Percentiles rank a stretch among this genome's conserved stretches.
Conservation (phyloP, 2,329 filamentous ascomycete species). For the Sphaceloma murrayae region DNA sequence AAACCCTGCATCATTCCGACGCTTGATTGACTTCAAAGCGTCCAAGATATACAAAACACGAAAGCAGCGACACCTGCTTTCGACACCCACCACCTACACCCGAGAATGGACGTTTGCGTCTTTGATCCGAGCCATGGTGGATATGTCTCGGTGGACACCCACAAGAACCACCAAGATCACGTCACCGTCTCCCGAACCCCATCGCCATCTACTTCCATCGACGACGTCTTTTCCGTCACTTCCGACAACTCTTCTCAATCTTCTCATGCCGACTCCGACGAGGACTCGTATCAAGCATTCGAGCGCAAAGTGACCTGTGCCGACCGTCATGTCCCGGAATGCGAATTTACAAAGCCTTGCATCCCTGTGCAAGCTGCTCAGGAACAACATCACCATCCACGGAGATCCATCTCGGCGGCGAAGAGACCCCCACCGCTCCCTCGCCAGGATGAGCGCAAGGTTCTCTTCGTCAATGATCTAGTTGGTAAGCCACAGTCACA, state of each 20-base stretch:
- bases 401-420: conserved; percentile 47
- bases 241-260: conserved; percentile 15
- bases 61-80: conserved; percentile 10
- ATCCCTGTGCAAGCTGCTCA: conserved; percentile 39
- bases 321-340: conserved; percentile 5
- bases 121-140: conserved; percentile 16
- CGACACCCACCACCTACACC: background rate
- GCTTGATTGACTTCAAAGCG: conserved; percentile 11
- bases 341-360: conserved; percentile 10
- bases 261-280: conserved; percentile 15
- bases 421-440: conserved; percentile 64
- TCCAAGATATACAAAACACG: conserved; percentile 5
- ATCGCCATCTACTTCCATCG: conserved; percentile 1
- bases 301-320: conserved; percentile 13
- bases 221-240: conserved; percentile 11
- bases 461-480: conserved; percentile 91
- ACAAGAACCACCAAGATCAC: conserved; percentile 5
- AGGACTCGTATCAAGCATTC: conserved; percentile 12
- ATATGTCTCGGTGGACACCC: conserved; percentile 7
- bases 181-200: conserved; percentile 12
- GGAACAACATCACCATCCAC: conserved; percentile 52
- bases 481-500: conserved; percentile 64
- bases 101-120: conserved; percentile 14
- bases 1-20: conserved; percentile 5
- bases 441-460: conserved; percentile 83